Evolutionary conservation across 805 yeast species (phyloP).

Genomic region (Wickerhamomyces sydowiorum): DNA sequence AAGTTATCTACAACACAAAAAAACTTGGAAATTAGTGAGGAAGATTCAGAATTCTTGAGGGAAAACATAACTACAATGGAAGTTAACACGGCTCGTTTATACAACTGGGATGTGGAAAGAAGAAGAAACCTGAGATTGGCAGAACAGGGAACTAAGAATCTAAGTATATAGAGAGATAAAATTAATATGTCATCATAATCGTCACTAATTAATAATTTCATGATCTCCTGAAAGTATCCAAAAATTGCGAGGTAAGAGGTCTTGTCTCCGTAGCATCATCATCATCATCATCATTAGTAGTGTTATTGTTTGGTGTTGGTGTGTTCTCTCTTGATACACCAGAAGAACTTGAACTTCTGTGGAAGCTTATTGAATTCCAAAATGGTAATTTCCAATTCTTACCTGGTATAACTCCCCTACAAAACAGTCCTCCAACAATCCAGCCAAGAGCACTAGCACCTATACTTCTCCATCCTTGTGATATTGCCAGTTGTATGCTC

Average conservation of each 20-base stretch:
- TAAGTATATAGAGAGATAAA: conserved; percentile 13
- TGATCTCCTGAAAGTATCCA: conserved; percentile 39
- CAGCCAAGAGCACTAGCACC: conserved; percentile 28
- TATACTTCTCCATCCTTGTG: conserved; percentile 24
- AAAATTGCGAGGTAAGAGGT: conserved; percentile 41
- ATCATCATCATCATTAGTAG: conserved; percentile 12
- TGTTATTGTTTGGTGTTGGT: conserved; percentile 1
- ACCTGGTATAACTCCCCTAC: conserved; percentile 31
- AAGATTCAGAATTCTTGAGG: conserved; percentile 77
- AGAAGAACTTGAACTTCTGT: neutral
- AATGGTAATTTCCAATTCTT: conserved; percentile 33
- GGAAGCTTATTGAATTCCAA: conserved; percentile 8
- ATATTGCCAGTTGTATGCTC: conserved; percentile 27
- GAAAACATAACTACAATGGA: conserved; percentile 96
- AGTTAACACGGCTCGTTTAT: conserved; percentile 90
- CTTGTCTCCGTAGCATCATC: conserved; percentile 26
- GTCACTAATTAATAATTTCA: neutral
- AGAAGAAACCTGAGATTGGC: conserved; percentile 43
- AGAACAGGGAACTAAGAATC: conserved; percentile 34
- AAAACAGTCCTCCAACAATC: conserved; percentile 29
- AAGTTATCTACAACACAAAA: conserved; percentile 60
- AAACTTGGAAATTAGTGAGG: conserved; percentile 59
- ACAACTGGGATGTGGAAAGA: conserved; percentile 83
- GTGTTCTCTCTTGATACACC: conserved; percentile 4
- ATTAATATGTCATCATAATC: neutral